phyloP scores from a whole-genome alignment of 2,329 filamentous ascomycete genomes.

The Zalaria obscura region DNA sequence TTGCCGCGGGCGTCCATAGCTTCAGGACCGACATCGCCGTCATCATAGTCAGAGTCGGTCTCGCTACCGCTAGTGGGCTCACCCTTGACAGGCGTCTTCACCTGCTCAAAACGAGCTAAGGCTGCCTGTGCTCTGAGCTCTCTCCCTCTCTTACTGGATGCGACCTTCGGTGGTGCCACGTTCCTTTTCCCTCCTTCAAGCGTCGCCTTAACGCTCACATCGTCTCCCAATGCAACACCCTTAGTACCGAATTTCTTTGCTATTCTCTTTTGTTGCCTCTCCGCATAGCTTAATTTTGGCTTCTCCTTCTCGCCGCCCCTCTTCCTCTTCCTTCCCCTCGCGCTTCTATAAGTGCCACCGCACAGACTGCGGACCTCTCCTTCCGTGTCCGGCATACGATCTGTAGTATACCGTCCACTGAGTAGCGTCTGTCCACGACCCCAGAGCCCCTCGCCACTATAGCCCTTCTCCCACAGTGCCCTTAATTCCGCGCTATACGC shows the following conservation, averaged over 20 bases:
- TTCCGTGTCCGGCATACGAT: conserved; percentile 39
- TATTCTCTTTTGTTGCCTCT: conserved; percentile 58
- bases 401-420: conserved; percentile 48
- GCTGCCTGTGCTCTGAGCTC: conserved; percentile 67
- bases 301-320: conserved; percentile 38
- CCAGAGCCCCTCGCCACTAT: conserved; percentile 76
- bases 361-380: conserved; percentile 49
- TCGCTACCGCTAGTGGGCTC: conserved; percentile 28
- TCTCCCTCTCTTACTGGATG: conserved; percentile 57
- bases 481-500: conserved; percentile 58
- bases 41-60: conserved; percentile 21
- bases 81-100: conserved; percentile 21
- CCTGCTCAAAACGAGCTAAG: conserved; percentile 52
- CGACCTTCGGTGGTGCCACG: conserved; percentile 56
- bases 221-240: conserved; percentile 54
- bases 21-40: conserved; percentile 4
- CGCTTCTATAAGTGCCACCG: conserved; percentile 61
- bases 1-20: conserved; percentile 52
- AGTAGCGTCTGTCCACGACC: conserved; percentile 52
- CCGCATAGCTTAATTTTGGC: conserved; percentile 42
- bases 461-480: conserved; percentile 52
- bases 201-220: conserved; percentile 49
- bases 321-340: conserved; percentile 34
- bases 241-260: conserved; percentile 62
- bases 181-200: conserved; percentile 48